A percentile compares a stretch with the other conserved stretches of the same genome.
Conservation (phyloP, 2,329 filamentous ascomycete species). For the Stemphylium beticola region DNA sequence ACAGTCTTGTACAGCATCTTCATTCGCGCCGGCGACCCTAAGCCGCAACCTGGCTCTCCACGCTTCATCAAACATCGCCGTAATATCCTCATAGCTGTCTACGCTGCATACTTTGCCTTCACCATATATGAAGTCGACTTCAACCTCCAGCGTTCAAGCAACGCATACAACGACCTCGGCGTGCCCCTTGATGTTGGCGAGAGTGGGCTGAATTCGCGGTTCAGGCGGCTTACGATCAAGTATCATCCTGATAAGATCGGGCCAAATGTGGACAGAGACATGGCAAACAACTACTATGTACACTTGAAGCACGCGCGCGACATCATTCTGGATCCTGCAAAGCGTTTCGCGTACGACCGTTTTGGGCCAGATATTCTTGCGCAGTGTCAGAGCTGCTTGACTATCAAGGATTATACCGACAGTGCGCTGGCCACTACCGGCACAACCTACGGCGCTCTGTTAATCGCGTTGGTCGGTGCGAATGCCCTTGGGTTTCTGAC, state of each 20-base stretch:
- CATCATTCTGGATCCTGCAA: conserved; percentile 80
- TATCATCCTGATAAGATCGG: conserved; percentile 84
- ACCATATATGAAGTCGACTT: conserved; percentile 92
- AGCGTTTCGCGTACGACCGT: conserved; percentile 80
- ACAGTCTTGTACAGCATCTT: conserved; percentile 84
- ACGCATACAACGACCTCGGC: conserved; percentile 81
- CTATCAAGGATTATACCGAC: conserved; percentile 74
- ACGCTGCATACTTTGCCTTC: conserved; percentile 84
- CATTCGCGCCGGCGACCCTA: conserved; percentile 86
- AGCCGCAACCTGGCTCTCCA: conserved; percentile 70
- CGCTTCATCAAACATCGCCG: conserved; percentile 77
- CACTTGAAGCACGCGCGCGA: conserved; percentile 84
- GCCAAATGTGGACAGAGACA: conserved; percentile 32
- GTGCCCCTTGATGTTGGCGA: conserved; percentile 73
- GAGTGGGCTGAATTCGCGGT: conserved; percentile 79
- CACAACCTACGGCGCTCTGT: conserved; percentile 37
- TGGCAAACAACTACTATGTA: conserved; percentile 68
- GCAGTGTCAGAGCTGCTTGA: conserved; percentile 62
- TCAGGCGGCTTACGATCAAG: conserved; percentile 69
- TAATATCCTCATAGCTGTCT: conserved; percentile 81
- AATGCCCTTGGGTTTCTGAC: conserved; percentile 45
- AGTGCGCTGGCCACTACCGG: conserved; percentile 60
- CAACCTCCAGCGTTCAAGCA: conserved; percentile 71
- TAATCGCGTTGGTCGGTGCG: conserved; percentile 37
- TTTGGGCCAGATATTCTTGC: conserved; percentile 73